Evolutionary conservation across 2,329 filamentous ascomycete genomes (phyloP).

Genomic region (Pyrenophora graminea): DNA sequence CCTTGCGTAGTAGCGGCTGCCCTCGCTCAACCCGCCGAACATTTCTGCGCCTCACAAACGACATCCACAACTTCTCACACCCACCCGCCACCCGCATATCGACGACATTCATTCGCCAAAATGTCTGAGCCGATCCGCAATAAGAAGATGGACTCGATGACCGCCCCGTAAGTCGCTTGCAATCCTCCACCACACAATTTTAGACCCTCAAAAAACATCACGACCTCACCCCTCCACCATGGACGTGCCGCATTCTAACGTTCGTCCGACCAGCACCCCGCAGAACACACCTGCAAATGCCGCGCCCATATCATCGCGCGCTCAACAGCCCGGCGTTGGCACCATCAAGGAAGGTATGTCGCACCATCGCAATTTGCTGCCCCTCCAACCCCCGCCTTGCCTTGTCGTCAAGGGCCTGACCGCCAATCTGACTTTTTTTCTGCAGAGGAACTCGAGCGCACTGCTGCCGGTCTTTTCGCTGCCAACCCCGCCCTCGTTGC

Average conservation of each 20-base stretch:
- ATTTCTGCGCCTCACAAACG: conserved; percentile 42
- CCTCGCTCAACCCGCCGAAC: conserved; percentile 39
- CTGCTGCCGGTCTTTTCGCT: conserved; percentile 90
- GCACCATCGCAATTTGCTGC: conserved; percentile 19
- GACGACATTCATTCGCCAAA: conserved; percentile 37
- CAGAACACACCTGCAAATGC: conserved; percentile 97
- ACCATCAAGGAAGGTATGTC: conserved; percentile 94
- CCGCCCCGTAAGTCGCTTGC: conserved; percentile 63
- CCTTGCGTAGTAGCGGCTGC: conserved; percentile 26
- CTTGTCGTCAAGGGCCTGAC: conserved; percentile 32
- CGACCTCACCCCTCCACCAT: conserved; percentile 25
- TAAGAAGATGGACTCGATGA: conserved; percentile 64
- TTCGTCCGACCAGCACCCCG: conserved; percentile 71
- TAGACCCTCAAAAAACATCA: conserved; percentile 14
- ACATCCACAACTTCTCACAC: conserved; percentile 36
- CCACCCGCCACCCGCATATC: conserved; percentile 36
- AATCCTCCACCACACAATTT: conserved; percentile 33
- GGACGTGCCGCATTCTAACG: conserved; percentile 42
- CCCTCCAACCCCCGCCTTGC: conserved; percentile 34
- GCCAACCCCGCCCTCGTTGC: conserved; percentile 92
- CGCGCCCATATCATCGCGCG: conserved; percentile 96
- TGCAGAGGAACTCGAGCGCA: conserved; percentile 86
- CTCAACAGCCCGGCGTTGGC: conserved; percentile 88
- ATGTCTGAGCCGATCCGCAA: conserved; percentile 73
- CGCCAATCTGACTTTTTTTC: conserved; percentile 44